phyloP scores from a whole-genome alignment of 1,139 yeast genomes.

The Blastobotrys indianensis region DNA sequence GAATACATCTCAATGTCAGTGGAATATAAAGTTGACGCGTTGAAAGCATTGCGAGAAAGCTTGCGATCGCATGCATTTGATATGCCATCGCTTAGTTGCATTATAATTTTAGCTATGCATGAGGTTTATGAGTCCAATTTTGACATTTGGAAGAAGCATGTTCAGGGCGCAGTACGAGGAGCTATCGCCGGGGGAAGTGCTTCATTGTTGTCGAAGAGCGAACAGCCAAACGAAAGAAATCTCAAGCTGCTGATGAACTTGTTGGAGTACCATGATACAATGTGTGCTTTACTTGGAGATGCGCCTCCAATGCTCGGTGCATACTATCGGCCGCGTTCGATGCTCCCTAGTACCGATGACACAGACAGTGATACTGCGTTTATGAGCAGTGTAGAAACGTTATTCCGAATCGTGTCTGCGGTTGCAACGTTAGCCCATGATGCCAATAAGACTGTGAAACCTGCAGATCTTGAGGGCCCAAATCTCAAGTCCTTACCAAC shows the following conservation, averaged over 20 bases:
- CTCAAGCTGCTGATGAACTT: conserved; percentile 13
- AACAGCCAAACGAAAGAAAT: neutral
- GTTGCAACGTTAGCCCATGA: conserved; percentile 15
- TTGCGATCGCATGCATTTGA: conserved; percentile 12
- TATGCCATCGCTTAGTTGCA: conserved; percentile 17
- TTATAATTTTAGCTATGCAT: conserved; percentile 18
- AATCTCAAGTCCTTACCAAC: neutral
- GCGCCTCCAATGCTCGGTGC: conserved; percentile 14
- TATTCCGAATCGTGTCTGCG: conserved; percentile 13
- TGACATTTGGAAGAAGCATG: conserved; percentile 19
- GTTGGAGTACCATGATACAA: conserved; percentile 19
- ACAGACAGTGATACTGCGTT: conserved; percentile 9
- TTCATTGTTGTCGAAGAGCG: conserved; percentile 1
- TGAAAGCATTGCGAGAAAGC: conserved; percentile 14
- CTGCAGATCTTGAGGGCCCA: neutral
- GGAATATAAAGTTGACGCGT: conserved; percentile 20
- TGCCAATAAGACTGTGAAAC: conserved; percentile 11
- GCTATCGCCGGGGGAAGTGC: conserved; percentile 9
- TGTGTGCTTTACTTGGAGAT: conserved; percentile 13
- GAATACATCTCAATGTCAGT: conserved; percentile 15
- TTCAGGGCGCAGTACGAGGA: conserved; percentile 18
- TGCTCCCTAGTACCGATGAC: neutral
- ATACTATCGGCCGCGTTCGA: conserved; percentile 13
- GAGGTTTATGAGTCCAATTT: conserved; percentile 19
- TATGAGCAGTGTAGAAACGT: conserved; percentile 12